Percentiles rank a stretch among this genome's conserved stretches.
These are phyloP conservation scores for Guillardia theta DNA, from an alignment of 78 protist genomes.

Conservation along the genomic window DNA sequence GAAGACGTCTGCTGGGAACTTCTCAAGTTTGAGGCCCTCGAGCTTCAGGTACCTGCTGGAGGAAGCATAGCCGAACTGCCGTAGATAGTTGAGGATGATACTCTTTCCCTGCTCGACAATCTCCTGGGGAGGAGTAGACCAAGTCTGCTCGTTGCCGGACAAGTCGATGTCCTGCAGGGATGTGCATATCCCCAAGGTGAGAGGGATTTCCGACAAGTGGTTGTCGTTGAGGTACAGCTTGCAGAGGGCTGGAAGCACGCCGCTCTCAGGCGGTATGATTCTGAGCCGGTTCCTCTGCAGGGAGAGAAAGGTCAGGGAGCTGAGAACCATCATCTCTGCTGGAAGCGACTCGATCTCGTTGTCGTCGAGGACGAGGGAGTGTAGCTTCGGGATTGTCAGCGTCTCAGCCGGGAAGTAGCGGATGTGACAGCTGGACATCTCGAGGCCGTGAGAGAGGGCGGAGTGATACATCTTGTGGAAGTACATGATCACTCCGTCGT, in stretches of 20 bases:
- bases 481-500: slow-evolving; percentile 15
- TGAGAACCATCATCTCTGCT: background rate
- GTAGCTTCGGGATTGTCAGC: background rate
- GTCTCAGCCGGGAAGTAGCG: background rate
- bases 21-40: background rate
- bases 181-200: background rate
- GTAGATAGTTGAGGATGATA: background rate
- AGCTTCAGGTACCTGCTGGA: background rate
- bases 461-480: background rate
- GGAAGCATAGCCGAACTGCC: background rate
- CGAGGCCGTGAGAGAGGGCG: background rate
- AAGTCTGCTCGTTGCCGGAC: background rate
- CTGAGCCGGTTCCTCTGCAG: background rate
- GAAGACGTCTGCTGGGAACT: background rate
- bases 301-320: background rate
- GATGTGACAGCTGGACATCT: background rate
- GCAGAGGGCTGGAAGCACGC: background rate
- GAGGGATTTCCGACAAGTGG: background rate
- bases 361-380: slow-evolving; percentile 23
- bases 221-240: background rate
- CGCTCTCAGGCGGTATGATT: background rate
- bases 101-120: background rate
- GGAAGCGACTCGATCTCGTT: slow-evolving; percentile 23
- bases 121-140: slow-evolving; percentile 16
- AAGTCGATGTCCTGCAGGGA: background rate